Evolutionary conservation across 2,329 filamentous ascomycete species (phyloP).

Genomic region (Hawksworthiomyces lignivorus): DNA sequence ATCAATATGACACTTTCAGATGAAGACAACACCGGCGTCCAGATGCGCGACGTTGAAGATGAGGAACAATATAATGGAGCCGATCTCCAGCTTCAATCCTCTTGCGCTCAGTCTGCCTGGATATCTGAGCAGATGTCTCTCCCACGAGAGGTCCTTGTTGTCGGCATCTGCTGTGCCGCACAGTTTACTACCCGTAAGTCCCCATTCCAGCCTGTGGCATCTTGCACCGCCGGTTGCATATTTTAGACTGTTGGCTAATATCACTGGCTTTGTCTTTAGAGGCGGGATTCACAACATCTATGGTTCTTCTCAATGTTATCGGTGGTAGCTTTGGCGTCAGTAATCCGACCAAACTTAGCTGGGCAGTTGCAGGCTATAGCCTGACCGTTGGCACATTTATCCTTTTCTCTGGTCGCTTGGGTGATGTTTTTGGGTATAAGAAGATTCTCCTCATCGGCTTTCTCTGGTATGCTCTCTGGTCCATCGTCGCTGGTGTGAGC

Average conservation of each 20-base stretch:
- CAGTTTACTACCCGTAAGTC: conserved; percentile 31
- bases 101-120: neutral
- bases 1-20: too few relatives aligned
- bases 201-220: neutral
- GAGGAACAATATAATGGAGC: too few relatives aligned
- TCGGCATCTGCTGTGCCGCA: conserved; percentile 28
- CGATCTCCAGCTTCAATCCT: neutral
- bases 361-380: conserved; percentile 50
- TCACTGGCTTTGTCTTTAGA: conserved; percentile 13
- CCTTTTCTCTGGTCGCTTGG: conserved; percentile 46
- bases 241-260: neutral
- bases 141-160: conserved; percentile 23
- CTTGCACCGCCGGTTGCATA: neutral
- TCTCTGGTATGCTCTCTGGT: conserved; percentile 46
- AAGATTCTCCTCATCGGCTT: conserved; percentile 44
- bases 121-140: neutral
- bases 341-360: conserved; percentile 37
- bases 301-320: conserved; percentile 40
- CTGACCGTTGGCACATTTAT: conserved; percentile 50
- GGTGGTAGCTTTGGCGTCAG: conserved; percentile 35
- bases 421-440: conserved; percentile 50
- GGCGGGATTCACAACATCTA: conserved; percentile 33
- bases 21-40: too few relatives aligned
- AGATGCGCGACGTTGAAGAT: too few relatives aligned
- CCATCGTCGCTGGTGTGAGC: conserved; percentile 39